Conservation (phyloP, 805 yeast genomes). For the Lipomyces sp. region DNA sequence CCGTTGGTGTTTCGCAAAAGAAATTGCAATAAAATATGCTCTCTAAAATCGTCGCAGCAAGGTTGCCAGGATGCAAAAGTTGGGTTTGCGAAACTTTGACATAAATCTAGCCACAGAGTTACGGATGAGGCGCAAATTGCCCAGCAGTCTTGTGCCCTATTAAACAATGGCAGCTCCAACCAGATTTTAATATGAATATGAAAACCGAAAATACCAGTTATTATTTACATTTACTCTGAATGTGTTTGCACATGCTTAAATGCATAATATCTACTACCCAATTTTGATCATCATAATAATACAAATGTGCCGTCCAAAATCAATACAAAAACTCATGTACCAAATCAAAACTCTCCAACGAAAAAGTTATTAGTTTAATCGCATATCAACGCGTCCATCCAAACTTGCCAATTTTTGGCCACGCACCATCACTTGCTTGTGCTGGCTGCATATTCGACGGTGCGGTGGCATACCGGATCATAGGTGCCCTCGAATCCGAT, state of each 20-base stretch:
- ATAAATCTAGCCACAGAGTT: not conserved
- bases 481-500: not conserved
- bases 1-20: no score
- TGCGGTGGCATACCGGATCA: not conserved
- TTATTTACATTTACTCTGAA: not conserved
- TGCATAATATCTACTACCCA: not conserved
- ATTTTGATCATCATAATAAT: not conserved
- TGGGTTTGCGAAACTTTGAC: not conserved
- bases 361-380: not conserved
- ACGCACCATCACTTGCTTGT: conserved; percentile 13
- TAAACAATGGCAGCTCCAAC: no score
- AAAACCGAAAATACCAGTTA: not conserved
- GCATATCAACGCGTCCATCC: conserved; percentile 25
- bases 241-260: not conserved
- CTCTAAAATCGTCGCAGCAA: no score
- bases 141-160: no score
- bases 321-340: not conserved
- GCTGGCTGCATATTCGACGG: conserved; percentile 2
- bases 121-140: not conserved
- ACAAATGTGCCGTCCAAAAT: conserved; percentile 2
- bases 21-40: no score
- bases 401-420: conserved; percentile 33
- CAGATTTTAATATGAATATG: no score
- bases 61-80: no score
- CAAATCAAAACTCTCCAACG: no score